Base-by-base conservation (phyloP, 1,284 basidiomycete genomes). In the Ustilago curta region DNA sequence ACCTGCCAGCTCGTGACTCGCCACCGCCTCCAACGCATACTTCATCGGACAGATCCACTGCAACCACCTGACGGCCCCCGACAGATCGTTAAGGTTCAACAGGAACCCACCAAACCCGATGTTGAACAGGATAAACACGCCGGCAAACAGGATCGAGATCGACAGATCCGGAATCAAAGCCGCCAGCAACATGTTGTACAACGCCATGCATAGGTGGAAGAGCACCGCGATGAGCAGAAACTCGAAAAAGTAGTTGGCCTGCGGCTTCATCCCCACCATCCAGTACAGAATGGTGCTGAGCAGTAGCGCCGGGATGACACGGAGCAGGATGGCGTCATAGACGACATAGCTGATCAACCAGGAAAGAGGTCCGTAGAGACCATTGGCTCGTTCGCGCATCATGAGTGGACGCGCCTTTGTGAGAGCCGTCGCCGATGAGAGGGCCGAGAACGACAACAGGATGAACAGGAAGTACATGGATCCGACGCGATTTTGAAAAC, bases 11-110 rank as follows among this genome's bases (percentile, higher is more conserved):
- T 81, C 73, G 57, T 78, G 71, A 16, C 42, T 56, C 11, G 76
- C 74, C 31, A 80, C 76, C 23, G 78, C 80, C 59, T 81, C 80
- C 43, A 81, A 55, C 19, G 78, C 78, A 45, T 72, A 81, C 70
- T 78, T 79, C 59, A 78, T 70, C 12, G 70, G 71, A 19, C 59
- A 70, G 21, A 81, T 57, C 73, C 74, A 81, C 57, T 75, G 70
- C 21, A 81, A 40, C 80, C 80, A 81, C 21, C 63, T 37, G n/a
- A 81, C 65, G 8, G 69, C 78, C 0, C 25, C 27, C 2, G 71
- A 63, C 21, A 81, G 69, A 29, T 70, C 58, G 39, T 75, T 65
- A 19, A 81, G 45, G 45, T 78, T 78, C 52, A 81, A 59, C 58
- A 81, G 25, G 61, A 81, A 81, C 18, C 80, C 80, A 5, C 70